Base-by-base conservation (phyloP, 2,329 filamentous ascomycete species). In the Fusarium sp. region DNA sequence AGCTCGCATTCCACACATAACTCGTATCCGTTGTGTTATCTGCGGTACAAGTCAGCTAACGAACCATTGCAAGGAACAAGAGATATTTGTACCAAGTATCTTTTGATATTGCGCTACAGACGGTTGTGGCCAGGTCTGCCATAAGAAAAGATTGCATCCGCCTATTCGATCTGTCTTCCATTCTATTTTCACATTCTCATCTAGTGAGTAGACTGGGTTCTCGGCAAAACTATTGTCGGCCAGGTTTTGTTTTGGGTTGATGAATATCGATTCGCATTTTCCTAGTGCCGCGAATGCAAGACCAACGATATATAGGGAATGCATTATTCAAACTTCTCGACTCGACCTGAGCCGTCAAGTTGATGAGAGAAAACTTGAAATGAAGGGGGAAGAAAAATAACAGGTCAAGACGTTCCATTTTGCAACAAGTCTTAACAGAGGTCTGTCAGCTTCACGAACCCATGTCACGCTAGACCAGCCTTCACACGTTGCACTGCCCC, bases 401-500 rank as follows among this genome's bases (percentile, higher is more conserved):
- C 27, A 32, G 2, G 6, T 18, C 10, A 4, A 22, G 47, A 38
- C 47, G 3, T 42, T 24, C 6, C 9, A 29, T 46, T 11, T 16
- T 40, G 18, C 20, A 16, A 18, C 0, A 22, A 29, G 4, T 42
- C 45, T 50, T 15, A 4, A 57, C 22, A 29, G 9, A 29, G 15
- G 8, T 29, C 30, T 50, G 60, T 59, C n/a, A 45, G 25, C 20
- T 18, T 34, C 11, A 29, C 50, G 38, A 40, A 20, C 15, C 51
- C 60, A 40, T 65, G 60, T 65, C 25, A 20, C 51, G 14, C 52
- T 65, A 51, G 7, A 38, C 62, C 45, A 59, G 44, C 59, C 34
- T 55, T 53, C 20, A 18, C 18, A 11, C 15, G 38, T 45, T 49
- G 6, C 50, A 44, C 43, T 54, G 42, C 8, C 38, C 40, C 30